These are phyloP conservation scores for Naganishia friedmannii DNA, from an alignment of 768 basidiomycete species.

Conservation along the genomic window DNA sequence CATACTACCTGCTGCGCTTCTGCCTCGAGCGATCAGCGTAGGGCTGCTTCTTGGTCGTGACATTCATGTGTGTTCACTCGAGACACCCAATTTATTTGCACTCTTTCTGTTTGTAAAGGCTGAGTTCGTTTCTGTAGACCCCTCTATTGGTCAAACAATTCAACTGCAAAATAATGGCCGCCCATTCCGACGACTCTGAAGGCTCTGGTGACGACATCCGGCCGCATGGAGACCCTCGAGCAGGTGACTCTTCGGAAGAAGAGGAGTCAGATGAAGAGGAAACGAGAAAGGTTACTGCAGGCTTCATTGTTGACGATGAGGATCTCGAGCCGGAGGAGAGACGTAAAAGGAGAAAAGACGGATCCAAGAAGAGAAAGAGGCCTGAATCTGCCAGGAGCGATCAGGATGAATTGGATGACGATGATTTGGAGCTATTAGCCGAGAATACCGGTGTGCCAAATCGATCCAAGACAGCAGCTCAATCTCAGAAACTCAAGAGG, in stretches of 20 bases:
- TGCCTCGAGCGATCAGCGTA: not conserved
- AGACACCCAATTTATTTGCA: not conserved
- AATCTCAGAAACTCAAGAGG: conserved; percentile 65
- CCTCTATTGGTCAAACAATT: not conserved
- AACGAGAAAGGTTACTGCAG: conserved; percentile 64
- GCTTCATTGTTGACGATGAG: conserved; percentile 84
- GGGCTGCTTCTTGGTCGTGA: not conserved
- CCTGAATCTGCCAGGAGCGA: conserved; percentile 53
- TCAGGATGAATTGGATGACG: conserved; percentile 66
- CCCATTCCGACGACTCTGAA: conserved; percentile 19
- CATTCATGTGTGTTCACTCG: not conserved
- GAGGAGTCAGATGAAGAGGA: conserved; percentile 28
- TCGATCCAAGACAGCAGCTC: conserved; percentile 36
- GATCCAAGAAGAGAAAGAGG: conserved; percentile 60
- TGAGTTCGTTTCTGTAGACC: not conserved
- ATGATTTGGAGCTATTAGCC: conserved; percentile 75
- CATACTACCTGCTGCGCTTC: too few relatives aligned
- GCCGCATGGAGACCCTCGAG: conserved; percentile 13
- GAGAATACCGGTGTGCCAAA: conserved; percentile 74
- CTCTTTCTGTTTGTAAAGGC: not conserved
- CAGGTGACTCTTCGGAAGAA: conserved; percentile 22
- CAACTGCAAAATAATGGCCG: conserved; percentile 1
- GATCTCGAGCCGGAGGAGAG: conserved; percentile 46
- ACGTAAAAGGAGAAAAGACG: conserved; percentile 56
- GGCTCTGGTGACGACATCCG: conserved; percentile 14